Evolutionary conservation across 2,329 filamentous ascomycete species (phyloP).

Genomic region (Penicillium glabrum): DNA sequence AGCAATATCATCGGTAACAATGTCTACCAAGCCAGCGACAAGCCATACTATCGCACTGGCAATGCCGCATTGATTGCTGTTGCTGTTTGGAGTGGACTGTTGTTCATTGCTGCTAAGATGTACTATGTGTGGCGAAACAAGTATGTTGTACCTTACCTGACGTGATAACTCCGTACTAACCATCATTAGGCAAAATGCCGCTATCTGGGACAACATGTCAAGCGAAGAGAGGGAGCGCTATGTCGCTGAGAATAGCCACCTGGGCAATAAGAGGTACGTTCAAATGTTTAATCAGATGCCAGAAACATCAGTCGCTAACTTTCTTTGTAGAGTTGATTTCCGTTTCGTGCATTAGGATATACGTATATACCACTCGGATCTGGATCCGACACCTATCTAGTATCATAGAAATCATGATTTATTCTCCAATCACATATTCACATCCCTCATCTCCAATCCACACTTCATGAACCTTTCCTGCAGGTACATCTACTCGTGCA

Average conservation of each 20-base stretch:
- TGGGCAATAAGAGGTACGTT: constrained; percentile 45
- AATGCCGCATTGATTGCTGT: constrained; percentile 60
- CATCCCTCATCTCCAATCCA: constrained; percentile 61
- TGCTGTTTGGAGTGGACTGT: constrained; percentile 48
- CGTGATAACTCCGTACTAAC: background rate
- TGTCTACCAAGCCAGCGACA: constrained; percentile 55
- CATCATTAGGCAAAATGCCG: constrained; percentile 29
- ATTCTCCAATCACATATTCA: constrained; percentile 63
- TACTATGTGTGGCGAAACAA: constrained; percentile 45
- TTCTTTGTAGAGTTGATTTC: constrained; percentile 36
- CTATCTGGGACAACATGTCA: constrained; percentile 42
- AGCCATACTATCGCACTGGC: constrained; percentile 57
- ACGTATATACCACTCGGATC: background rate
- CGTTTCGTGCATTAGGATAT: constrained; percentile 33
- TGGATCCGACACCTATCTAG: background rate
- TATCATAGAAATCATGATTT: background rate
- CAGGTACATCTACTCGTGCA: constrained; percentile 58
- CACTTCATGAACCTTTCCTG: constrained; percentile 58
- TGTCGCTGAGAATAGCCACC: constrained; percentile 37
- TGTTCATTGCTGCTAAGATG: constrained; percentile 48
- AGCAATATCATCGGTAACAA: constrained; percentile 42
- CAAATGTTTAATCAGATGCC: background rate
- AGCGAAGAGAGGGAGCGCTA: constrained; percentile 40
- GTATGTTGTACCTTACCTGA: constrained; percentile 21
- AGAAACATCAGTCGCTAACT: background rate